These are phyloP conservation scores for Prunella vulgaris DNA, from an alignment of 257 asterid species.

Conservation along the genomic window DNA sequence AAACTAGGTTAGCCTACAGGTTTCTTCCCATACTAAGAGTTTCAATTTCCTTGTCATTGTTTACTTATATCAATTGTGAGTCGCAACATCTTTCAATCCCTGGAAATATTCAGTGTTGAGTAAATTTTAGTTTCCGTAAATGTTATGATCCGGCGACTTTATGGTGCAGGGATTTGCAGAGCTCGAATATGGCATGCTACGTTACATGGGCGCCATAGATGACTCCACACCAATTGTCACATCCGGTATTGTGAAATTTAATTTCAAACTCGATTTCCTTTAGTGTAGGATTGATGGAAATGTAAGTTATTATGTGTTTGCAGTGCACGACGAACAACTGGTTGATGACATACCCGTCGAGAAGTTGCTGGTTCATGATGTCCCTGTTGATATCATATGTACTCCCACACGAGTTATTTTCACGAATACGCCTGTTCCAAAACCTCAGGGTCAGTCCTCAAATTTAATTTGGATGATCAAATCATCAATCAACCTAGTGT, in stretches of 20 bases:
- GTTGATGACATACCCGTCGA: slow-evolving; percentile 77
- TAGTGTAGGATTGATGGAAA: not conserved
- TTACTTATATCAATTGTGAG: not conserved
- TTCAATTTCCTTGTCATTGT: not conserved
- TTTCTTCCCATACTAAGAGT: not conserved
- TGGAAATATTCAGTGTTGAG: not conserved
- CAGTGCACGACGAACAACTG: slow-evolving; percentile 83
- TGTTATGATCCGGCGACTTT: not conserved
- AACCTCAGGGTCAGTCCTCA: slow-evolving; percentile 73
- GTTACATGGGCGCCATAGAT: slow-evolving; percentile 93
- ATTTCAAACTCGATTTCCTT: not conserved
- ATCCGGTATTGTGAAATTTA: slow-evolving; percentile 51
- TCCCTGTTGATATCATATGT: slow-evolving; percentile 90
- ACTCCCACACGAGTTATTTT: slow-evolving; percentile 77
- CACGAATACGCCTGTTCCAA: slow-evolving; percentile 77
- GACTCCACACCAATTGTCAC: slow-evolving; percentile 80
- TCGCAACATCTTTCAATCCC: not conserved
- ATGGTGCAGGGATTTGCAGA: slow-evolving; percentile 87
- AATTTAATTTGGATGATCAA: not conserved
- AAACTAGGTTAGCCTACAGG: not conserved
- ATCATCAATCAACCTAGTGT: not conserved
- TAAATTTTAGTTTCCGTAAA: not conserved
- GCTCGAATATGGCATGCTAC: slow-evolving; percentile 95
- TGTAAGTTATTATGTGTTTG: slow-evolving; percentile 14
- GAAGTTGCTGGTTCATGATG: slow-evolving; percentile 78